Conservation (phyloP, 768 basidiomycete species). For the Boletus reticulatus region DNA sequence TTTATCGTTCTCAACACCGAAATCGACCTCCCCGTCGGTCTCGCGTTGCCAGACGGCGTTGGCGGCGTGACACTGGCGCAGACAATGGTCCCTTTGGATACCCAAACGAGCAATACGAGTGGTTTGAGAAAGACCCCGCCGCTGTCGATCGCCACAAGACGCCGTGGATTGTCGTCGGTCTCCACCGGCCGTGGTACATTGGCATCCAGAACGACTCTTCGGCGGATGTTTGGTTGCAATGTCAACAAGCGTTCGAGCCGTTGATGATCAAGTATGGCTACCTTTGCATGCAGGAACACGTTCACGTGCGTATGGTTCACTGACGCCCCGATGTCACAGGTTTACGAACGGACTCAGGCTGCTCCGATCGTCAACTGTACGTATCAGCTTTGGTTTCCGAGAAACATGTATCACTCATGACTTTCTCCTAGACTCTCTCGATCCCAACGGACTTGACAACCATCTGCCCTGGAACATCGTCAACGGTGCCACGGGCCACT, state of each 20-base stretch:
- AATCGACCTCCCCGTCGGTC: conserved; percentile 25
- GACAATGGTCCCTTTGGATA: conserved; percentile 27
- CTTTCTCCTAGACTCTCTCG: conserved; percentile 9
- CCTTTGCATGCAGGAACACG: conserved; percentile 29
- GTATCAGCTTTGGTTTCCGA: background rate
- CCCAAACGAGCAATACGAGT: conserved; percentile 27
- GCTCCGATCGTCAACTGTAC: conserved; percentile 25
- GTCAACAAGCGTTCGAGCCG: conserved; percentile 29
- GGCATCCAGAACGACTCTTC: conserved; percentile 3
- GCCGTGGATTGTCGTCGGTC: conserved; percentile 27
- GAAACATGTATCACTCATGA: background rate
- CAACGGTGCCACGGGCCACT: conserved; percentile 28
- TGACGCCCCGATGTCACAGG: background rate
- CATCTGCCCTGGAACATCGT: conserved; percentile 27
- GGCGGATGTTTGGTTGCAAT: conserved; percentile 8
- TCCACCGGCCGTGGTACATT: conserved; percentile 29
- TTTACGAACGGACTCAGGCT: conserved; percentile 30
- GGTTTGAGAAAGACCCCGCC: conserved; percentile 27
- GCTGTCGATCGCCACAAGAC: conserved; percentile 22
- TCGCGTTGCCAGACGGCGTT: conserved; percentile 22
- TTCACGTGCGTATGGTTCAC: conserved; percentile 12
- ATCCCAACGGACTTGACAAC: conserved; percentile 27
- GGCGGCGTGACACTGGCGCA: conserved; percentile 21
- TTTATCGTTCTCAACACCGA: conserved; percentile 24
- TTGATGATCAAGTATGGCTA: conserved; percentile 32